phyloP scores from a whole-genome alignment of 176 grass and related monocot species.

The Poa annua region DNA sequence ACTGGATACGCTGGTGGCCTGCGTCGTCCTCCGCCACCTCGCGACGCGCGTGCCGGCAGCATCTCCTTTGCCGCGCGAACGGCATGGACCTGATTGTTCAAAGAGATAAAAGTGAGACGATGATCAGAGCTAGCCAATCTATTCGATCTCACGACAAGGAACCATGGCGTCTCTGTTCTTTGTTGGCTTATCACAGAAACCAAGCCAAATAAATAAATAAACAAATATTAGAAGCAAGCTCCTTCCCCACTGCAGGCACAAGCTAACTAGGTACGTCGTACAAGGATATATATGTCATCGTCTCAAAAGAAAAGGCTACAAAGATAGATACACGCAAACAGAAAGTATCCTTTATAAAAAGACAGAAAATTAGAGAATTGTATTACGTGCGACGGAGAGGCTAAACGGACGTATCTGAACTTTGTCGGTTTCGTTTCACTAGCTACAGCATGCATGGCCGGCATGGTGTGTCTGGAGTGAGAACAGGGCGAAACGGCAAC shows the following conservation, averaged over 20 bases:
- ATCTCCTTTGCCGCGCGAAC: slow-evolving; percentile 25
- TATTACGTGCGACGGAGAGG: no score
- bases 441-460: neutral
- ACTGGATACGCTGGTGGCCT: slow-evolving; percentile 30
- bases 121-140: neutral
- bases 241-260: neutral
- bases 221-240: no score
- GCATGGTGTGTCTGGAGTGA: neutral
- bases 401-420: no score
- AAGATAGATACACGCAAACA: neutral
- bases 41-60: slow-evolving; percentile 19
- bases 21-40: slow-evolving; percentile 1
- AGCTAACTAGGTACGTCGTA: neutral
- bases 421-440: neutral
- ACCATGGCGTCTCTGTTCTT: neutral
- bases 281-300: neutral
- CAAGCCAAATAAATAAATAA: neutral
- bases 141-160: neutral
- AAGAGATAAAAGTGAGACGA: neutral
- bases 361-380: no score
- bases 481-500: neutral
- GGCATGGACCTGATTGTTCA: slow-evolving; percentile 38
- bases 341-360: neutral
- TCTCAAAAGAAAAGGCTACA: neutral
- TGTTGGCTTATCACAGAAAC: neutral